Base-by-base conservation (phyloP, 768 basidiomycete genomes). In the Suillus variegatus region DNA sequence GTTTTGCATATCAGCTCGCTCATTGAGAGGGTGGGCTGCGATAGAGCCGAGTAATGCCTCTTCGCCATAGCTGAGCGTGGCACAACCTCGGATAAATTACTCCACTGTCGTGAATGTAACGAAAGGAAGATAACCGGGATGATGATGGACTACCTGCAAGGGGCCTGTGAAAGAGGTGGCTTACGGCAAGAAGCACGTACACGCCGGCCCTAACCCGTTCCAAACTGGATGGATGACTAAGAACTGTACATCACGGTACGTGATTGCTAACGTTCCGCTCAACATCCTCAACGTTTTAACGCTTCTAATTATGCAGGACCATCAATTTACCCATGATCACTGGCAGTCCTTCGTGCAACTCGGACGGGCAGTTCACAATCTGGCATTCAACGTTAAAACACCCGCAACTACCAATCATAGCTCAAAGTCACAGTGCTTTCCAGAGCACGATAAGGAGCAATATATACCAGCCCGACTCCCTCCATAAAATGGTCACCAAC, bases 1-100 rank as follows among this genome's bases (percentile, higher is more conserved):
- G 89, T 90, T 49, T 90, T 92, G 78, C 88, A 88, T 62, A 92
- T 86, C 58, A 92, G 89, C 79, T 92, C 90, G 66, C 88, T 88
- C 87, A 90, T 91, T 49, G 85, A 83, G 64, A 92, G 84, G 36
- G 80, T 82, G 6, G 91, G 90, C 25, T 89, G 88, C 0, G 82
- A 82, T 68, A 89, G 84, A 25, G 87, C 83, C 47, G 89, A 91
- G 74, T 92, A 92, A 64, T 80, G 74, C 49, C 68, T 76, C 63
- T 65, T 72, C 64, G n/a, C 62, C 71, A 77, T 76, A 41, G 16
- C 54, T 35, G 38, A 63, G 46, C 36, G 62, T 67, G 55, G 35
- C 25, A 18, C 38, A 36, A 32, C 46, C 22, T 25, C 49, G 61
- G 73, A 75, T 67, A 65, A 65, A 54, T 55, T 38, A 7, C 28